These are phyloP conservation scores for Fusarium odoratissimum DNA, from an alignment of 2,329 filamentous ascomycete species.

Conservation along the genomic window DNA sequence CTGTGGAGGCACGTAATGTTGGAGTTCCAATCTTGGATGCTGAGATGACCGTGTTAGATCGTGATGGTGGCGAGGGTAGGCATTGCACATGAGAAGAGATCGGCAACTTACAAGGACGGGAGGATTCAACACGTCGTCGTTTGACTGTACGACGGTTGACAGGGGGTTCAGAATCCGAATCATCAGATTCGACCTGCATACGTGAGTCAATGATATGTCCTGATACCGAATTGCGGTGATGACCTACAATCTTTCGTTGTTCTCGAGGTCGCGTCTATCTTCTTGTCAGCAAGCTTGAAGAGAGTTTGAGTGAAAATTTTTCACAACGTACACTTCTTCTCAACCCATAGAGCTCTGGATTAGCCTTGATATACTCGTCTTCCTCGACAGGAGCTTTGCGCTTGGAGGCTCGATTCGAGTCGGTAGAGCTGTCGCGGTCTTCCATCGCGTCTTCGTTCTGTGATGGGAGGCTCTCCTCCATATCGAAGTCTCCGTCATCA, in stretches of 20 bases:
- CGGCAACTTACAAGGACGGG: slow-evolving; percentile 67
- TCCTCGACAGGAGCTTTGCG: slow-evolving; percentile 77
- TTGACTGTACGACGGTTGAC: slow-evolving; percentile 70
- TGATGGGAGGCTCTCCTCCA: slow-evolving; percentile 67
- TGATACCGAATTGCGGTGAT: not conserved
- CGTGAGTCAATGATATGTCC: slow-evolving; percentile 25
- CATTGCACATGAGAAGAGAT: not conserved
- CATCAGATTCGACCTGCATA: slow-evolving; percentile 63
- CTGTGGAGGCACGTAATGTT: slow-evolving; percentile 62
- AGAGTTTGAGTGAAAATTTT: slow-evolving; percentile 34
- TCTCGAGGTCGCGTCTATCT: slow-evolving; percentile 67
- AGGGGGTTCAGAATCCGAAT: slow-evolving; percentile 78
- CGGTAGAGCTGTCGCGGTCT: slow-evolving; percentile 75
- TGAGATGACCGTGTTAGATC: slow-evolving; percentile 47
- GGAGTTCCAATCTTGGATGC: slow-evolving; percentile 72
- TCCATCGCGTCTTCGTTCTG: slow-evolving; percentile 61
- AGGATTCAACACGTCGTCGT: slow-evolving; percentile 75
- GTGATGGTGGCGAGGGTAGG: slow-evolving; percentile 4
- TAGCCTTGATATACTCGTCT: slow-evolving; percentile 86
- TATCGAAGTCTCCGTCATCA: slow-evolving; percentile 81
- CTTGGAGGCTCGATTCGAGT: slow-evolving; percentile 76
- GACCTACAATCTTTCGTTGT: slow-evolving; percentile 67
- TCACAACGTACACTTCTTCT: slow-evolving; percentile 83
- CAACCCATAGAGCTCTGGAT: slow-evolving; percentile 94
- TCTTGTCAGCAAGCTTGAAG: slow-evolving; percentile 48